Conservation (phyloP, 768 basidiomycete species). For the Cystobasidium tubakii region DNA sequence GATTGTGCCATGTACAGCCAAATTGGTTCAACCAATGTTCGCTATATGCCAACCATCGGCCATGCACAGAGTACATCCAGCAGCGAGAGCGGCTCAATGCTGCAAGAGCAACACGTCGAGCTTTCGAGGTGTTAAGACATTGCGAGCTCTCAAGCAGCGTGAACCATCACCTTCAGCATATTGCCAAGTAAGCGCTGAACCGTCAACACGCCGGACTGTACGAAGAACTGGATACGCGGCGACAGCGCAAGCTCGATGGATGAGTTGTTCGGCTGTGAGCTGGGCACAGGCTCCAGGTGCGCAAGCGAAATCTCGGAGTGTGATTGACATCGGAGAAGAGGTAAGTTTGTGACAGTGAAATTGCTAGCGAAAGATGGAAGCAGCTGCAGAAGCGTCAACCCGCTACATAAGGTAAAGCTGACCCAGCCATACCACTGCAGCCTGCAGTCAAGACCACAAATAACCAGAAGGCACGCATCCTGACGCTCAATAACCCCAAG, state of each 20-base stretch:
- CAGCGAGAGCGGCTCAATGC: too few relatives aligned
- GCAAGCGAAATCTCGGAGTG: background rate
- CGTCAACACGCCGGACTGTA: background rate
- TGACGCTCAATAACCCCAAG: conserved; percentile 36
- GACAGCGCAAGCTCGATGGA: background rate
- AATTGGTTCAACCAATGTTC: background rate
- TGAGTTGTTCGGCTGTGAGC: background rate
- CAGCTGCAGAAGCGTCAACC: background rate
- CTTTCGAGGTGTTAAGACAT: background rate
- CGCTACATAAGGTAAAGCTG: background rate
- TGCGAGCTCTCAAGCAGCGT: background rate
- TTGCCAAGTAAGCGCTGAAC: background rate
- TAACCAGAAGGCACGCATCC: conserved; percentile 1
- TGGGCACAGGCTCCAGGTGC: background rate
- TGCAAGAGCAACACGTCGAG: background rate
- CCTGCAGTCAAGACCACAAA: conserved; percentile 15
- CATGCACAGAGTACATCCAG: background rate
- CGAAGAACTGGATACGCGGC: background rate
- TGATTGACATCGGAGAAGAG: conserved; percentile 1
- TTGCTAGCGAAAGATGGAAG: background rate
- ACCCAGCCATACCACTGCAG: background rate
- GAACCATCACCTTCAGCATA: background rate
- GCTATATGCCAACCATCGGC: background rate
- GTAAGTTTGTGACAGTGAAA: background rate
- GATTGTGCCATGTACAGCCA: too few relatives aligned